Percentiles rank a stretch among this genome's conserved stretches.
Conservation (phyloP, 2,329 filamentous ascomycete species). For the Exophiala lecanii-corni region DNA sequence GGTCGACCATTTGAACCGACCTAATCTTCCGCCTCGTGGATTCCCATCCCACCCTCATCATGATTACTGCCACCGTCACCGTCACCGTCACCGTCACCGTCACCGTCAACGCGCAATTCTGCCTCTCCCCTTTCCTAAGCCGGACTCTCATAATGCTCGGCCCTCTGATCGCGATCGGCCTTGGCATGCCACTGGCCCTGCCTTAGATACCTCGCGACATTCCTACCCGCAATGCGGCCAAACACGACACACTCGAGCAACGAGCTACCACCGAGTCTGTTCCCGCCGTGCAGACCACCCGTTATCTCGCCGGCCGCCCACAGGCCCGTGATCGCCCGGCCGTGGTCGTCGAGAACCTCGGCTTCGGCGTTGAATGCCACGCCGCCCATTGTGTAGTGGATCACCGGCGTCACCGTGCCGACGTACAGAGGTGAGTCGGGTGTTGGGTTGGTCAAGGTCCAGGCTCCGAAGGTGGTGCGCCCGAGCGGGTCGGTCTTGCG, state of each 20-base stretch:
- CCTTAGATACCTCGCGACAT: conserved; percentile 37
- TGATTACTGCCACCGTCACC: no score
- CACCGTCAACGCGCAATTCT: no score
- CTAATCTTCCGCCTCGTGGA: no score
- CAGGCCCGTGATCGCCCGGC: conserved; percentile 49
- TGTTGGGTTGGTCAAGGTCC: conserved; percentile 47
- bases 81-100: no score
- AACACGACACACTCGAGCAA: conserved; percentile 62
- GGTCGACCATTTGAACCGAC: no score
- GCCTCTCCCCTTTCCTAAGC: no score
- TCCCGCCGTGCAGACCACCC: conserved; percentile 60
- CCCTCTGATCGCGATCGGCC: background rate
- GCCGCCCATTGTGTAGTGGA: conserved; percentile 65
- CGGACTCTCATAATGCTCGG: background rate
- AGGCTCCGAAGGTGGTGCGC: conserved; percentile 51
- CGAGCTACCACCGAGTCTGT: conserved; percentile 58
- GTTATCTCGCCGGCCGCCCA: conserved; percentile 63
- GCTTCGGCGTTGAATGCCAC: conserved; percentile 53
- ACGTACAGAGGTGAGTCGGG: conserved; percentile 53
- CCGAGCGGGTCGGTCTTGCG: conserved; percentile 43
- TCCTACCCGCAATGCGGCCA: conserved; percentile 53
- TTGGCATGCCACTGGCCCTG: background rate
- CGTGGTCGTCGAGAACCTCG: conserved; percentile 45
- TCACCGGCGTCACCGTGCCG: conserved; percentile 58
- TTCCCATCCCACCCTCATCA: no score